phyloP scores from a whole-genome alignment of 805 yeast species.

The Candida tammaniensis region DNA sequence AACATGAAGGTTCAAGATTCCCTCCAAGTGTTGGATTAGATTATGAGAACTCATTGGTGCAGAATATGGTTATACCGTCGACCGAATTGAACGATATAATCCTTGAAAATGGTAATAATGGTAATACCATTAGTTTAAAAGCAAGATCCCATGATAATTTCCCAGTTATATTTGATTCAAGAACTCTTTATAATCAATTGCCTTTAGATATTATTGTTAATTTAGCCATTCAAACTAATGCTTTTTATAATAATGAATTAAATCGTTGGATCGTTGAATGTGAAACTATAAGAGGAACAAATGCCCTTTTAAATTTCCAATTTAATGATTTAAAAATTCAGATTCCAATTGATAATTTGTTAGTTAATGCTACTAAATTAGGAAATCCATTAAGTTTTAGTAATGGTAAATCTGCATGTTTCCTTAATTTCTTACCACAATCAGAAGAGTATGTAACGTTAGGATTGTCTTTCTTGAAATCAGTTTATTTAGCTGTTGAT shows the following conservation, averaged over 20 bases:
- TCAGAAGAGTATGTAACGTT: constrained; percentile 49
- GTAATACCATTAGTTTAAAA: constrained; percentile 31
- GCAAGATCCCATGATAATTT: constrained; percentile 24
- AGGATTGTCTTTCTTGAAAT: constrained; percentile 57
- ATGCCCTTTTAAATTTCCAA: constrained; percentile 51
- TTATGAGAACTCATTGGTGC: constrained; percentile 12
- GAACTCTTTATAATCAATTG: constrained; percentile 46
- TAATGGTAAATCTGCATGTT: constrained; percentile 58
- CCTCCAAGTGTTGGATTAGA: constrained; percentile 21
- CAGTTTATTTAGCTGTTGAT: constrained; percentile 61
- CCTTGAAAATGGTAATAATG: constrained; percentile 31
- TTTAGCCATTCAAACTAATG: constrained; percentile 68
- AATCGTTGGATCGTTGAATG: constrained; percentile 65
- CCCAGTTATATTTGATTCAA: constrained; percentile 60
- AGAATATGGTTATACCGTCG: constrained; percentile 25
- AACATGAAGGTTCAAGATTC: constrained; percentile 43
- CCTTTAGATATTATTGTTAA: constrained; percentile 58
- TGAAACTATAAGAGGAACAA: constrained; percentile 38
- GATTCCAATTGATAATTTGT: constrained; percentile 48
- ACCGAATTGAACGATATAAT: constrained; percentile 23
- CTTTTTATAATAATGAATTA: constrained; percentile 48
- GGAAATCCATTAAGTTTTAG: constrained; percentile 45
- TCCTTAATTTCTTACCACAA: constrained; percentile 49
- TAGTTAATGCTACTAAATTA: constrained; percentile 35
- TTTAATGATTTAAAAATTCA: constrained; percentile 51